Evolutionary conservation across 2,329 filamentous ascomycete genomes (phyloP).

Genomic region (Aspergillus cejpii): DNA sequence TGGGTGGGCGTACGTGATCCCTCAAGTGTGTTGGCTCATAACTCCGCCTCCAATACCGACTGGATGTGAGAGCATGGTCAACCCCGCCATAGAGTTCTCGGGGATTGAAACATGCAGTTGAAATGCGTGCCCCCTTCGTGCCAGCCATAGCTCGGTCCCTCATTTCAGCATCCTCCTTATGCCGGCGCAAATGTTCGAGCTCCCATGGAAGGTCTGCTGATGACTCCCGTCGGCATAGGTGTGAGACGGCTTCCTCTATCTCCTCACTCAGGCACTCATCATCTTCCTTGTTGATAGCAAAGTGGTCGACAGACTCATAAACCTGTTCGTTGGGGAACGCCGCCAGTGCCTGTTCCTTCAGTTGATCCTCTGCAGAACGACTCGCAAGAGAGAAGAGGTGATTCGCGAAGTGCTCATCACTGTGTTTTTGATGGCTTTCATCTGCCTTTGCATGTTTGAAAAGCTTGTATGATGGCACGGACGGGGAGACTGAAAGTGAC

Average conservation of each 20-base stretch:
- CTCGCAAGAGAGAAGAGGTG: conserved; percentile 75
- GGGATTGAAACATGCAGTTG: conserved; percentile 22
- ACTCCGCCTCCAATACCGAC: conserved; percentile 17
- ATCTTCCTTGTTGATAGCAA: conserved; percentile 39
- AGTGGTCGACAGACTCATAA: conserved; percentile 44
- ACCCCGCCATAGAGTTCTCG: conserved; percentile 4
- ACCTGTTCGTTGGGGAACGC: conserved; percentile 46
- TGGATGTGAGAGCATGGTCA: conserved; percentile 6
- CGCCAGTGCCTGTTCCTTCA: conserved; percentile 57
- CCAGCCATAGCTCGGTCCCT: conserved; percentile 30
- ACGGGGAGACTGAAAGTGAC: conserved; percentile 40
- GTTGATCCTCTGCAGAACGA: conserved; percentile 69
- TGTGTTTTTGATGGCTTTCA: conserved; percentile 47
- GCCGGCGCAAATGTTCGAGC: conserved; percentile 71
- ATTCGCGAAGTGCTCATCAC: conserved; percentile 67
- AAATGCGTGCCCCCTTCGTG: conserved; percentile 28
- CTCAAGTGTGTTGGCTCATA: conserved; percentile 47
- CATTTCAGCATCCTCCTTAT: conserved; percentile 59
- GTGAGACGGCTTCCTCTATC: not conserved
- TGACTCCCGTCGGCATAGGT: conserved; percentile 37
- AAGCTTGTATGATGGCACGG: conserved; percentile 24
- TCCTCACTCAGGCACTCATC: conserved; percentile 32
- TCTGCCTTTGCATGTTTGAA: conserved; percentile 28
- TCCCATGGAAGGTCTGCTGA: conserved; percentile 58
- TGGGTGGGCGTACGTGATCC: conserved; percentile 64